phyloP scores from a whole-genome alignment of 2,329 filamentous ascomycete species.

The Leptographium galeiforme region DNA sequence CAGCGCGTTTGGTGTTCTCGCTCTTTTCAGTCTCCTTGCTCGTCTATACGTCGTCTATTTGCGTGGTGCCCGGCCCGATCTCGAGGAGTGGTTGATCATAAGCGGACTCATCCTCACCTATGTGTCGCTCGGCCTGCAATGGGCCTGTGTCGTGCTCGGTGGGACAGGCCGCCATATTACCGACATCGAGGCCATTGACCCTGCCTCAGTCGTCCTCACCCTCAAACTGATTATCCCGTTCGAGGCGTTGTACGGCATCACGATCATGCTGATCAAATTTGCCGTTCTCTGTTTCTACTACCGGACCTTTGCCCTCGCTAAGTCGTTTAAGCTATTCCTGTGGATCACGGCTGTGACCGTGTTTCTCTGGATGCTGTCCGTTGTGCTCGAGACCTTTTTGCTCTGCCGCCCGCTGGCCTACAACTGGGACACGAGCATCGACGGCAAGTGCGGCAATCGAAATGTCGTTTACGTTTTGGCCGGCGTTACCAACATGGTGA shows the following conservation, averaged over 20 bases:
- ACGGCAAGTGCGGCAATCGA: background rate
- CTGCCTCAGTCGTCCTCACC: background rate
- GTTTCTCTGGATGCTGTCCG: background rate
- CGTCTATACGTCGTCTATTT: background rate
- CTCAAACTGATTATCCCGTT: slow-evolving; percentile 1
- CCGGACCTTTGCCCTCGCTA: background rate
- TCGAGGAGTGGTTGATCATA: background rate
- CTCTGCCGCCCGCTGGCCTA: background rate
- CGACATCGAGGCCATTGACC: background rate
- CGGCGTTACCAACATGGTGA: background rate
- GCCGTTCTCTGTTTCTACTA: background rate
- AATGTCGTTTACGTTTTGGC: background rate
- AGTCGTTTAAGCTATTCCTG: background rate
- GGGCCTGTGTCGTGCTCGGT: background rate
- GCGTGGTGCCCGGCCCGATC: background rate
- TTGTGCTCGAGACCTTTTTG: slow-evolving; percentile 1
- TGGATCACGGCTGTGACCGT: background rate
- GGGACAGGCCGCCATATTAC: background rate
- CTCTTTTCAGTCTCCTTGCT: background rate
- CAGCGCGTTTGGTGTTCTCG: background rate
- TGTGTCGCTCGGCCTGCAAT: background rate
- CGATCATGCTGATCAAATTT: background rate
- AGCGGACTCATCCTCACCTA: background rate
- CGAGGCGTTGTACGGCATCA: background rate
- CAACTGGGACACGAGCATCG: background rate